Evolutionary conservation across 306 rosid species (phyloP).

Genomic region (Quercus ilex): DNA sequence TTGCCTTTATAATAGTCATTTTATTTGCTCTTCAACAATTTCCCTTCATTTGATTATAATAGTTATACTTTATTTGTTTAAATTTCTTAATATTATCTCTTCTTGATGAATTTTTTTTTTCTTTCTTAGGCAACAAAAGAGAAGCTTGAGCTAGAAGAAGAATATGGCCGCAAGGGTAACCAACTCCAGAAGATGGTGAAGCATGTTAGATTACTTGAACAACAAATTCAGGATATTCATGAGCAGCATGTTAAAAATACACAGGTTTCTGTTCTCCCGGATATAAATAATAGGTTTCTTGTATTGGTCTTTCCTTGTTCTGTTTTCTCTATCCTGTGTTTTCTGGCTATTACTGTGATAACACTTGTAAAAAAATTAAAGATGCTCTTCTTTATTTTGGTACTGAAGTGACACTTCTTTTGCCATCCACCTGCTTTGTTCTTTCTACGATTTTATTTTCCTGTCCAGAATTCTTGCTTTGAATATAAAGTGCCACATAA

Average conservation of each 20-base stretch:
- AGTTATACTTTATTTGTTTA: not conserved
- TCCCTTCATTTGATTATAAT: constrained; percentile 1
- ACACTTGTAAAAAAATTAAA: not conserved
- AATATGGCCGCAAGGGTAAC: constrained; percentile 37
- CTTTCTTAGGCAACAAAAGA: constrained; percentile 62
- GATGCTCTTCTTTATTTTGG: not conserved
- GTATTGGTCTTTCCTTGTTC: not conserved
- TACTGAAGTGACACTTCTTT: not conserved
- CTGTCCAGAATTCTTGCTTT: not conserved
- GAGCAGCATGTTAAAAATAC: constrained; percentile 65
- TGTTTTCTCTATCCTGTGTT: not conserved
- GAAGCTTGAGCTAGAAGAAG: constrained; percentile 52
- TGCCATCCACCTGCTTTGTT: not conserved
- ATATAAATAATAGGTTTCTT: constrained; percentile 4
- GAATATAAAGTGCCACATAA: not conserved
- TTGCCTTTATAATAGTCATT: not conserved
- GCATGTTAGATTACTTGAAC: constrained; percentile 46
- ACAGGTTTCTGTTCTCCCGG: constrained; percentile 53
- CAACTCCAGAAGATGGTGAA: constrained; percentile 41
- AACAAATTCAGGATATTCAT: constrained; percentile 55
- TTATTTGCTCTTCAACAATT: not conserved
- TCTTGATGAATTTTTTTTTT: constrained; percentile 16
- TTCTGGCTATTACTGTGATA: not conserved
- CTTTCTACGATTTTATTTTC: not conserved
- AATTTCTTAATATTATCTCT: constrained; percentile 1